A percentile compares a stretch with the other conserved stretches of the same genome.
Conservation (phyloP, 208 protist genomes). For the Trypanosoma conorhini region DNA sequence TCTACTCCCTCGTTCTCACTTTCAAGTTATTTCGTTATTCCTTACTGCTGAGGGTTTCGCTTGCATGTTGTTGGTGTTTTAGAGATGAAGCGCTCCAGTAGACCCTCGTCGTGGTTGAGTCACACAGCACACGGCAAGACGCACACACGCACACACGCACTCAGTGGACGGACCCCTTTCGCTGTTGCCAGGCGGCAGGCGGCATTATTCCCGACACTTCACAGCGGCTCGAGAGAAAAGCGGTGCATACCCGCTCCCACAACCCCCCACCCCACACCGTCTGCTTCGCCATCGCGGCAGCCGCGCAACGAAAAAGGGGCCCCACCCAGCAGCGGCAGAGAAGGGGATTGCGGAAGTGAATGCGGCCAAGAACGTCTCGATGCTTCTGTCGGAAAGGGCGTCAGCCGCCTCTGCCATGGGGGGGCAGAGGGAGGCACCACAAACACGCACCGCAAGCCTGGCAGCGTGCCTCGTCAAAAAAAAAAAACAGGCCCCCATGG, state of each 20-base stretch:
- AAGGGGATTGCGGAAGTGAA: neutral
- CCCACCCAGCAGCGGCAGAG: neutral
- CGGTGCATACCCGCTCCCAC: neutral
- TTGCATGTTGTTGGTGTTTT: slow-evolving; percentile 1
- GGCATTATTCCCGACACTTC: neutral
- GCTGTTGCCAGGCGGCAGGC: neutral
- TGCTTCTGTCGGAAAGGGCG: neutral
- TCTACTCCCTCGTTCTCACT: neutral
- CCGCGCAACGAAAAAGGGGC: neutral
- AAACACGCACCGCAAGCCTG: neutral
- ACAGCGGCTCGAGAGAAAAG: neutral
- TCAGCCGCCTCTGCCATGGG: neutral
- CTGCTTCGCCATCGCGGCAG: neutral
- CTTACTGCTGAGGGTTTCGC: neutral
- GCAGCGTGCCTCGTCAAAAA: neutral
- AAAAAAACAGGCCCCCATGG: no score
- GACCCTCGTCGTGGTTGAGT: neutral
- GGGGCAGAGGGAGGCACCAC: neutral
- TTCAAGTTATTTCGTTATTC: neutral
- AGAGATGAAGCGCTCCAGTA: neutral
- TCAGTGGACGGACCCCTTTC: neutral
- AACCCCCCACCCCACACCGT: neutral
- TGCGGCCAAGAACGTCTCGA: neutral
- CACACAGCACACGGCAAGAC: neutral
- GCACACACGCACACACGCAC: neutral